phyloP scores from a whole-genome alignment of 2,329 filamentous ascomycete genomes.

The Talaromyces rugulosus region DNA sequence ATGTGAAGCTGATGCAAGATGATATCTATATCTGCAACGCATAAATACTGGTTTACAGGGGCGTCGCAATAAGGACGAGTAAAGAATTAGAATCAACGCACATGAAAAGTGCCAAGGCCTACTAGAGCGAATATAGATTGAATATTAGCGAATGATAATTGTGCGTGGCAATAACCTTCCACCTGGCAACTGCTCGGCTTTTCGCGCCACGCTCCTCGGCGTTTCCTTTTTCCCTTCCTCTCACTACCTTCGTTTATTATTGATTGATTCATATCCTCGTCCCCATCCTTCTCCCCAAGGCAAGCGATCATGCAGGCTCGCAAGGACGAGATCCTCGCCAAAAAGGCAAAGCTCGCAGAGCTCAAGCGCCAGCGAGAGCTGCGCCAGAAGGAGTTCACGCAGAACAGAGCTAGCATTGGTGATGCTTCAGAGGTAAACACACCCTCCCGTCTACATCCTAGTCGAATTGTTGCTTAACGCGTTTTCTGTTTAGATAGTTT shows the following conservation, averaged over 20 bases:
- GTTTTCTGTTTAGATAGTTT: slow-evolving; percentile 50
- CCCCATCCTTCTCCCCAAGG: background rate
- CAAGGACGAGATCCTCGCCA: slow-evolving; percentile 92
- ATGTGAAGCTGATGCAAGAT: too few relatives aligned
- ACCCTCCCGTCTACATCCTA: background rate
- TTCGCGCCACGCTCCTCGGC: too few relatives aligned
- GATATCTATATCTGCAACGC: too few relatives aligned
- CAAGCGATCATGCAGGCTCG: slow-evolving; percentile 57
- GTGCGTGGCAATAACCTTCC: too few relatives aligned
- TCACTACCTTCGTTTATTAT: background rate
- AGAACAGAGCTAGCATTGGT: slow-evolving; percentile 64
- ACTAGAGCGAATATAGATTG: too few relatives aligned
- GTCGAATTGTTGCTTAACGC: background rate
- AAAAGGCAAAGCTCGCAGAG: slow-evolving; percentile 95
- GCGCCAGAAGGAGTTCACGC: slow-evolving; percentile 69
- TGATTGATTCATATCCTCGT: background rate
- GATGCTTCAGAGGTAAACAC: slow-evolving; percentile 65
- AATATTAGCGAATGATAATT: too few relatives aligned
- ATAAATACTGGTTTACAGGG: too few relatives aligned
- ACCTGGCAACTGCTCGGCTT: too few relatives aligned
- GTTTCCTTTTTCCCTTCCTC: too few relatives aligned
- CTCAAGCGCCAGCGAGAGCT: slow-evolving; percentile 88
- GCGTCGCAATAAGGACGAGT: too few relatives aligned
- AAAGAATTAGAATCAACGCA: too few relatives aligned
- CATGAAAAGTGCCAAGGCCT: too few relatives aligned